Percentiles rank a stretch among this genome's conserved stretches.
Conservation (phyloP, 73 alveolate genomes). For the Stentor coeruleus region DNA sequence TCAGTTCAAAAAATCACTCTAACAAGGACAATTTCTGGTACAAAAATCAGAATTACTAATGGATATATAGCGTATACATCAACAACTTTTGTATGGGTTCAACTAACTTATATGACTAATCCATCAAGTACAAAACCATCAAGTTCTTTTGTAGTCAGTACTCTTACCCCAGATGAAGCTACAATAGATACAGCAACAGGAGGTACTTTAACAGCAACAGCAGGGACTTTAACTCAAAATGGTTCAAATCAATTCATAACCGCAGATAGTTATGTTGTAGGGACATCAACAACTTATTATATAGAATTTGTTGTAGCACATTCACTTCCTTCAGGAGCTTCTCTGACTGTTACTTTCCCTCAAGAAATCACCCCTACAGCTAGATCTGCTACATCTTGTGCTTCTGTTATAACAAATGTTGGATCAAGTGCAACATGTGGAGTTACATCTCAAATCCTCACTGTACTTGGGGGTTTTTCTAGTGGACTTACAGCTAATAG, state of each 20-base stretch:
- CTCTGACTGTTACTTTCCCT: slow-evolving; percentile 28
- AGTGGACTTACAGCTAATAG: slow-evolving; percentile 35
- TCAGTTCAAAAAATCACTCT: neutral
- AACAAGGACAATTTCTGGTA: neutral
- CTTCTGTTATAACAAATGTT: slow-evolving; percentile 22
- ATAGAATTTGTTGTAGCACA: slow-evolving; percentile 26
- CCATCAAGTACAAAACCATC: slow-evolving; percentile 13
- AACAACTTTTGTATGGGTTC: neutral
- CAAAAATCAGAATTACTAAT: neutral
- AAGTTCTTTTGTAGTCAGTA: neutral
- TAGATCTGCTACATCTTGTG: slow-evolving; percentile 28
- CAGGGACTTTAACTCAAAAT: neutral
- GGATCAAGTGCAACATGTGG: slow-evolving; percentile 24
- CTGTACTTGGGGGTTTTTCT: slow-evolving; percentile 34
- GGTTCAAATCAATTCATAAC: neutral
- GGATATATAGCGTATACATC: neutral
- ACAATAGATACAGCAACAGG: slow-evolving; percentile 1
- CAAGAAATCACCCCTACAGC: slow-evolving; percentile 30
- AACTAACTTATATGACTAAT: neutral
- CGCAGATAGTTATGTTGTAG: slow-evolving; percentile 14
- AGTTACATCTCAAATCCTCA: slow-evolving; percentile 28
- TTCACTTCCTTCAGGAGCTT: slow-evolving; percentile 29
- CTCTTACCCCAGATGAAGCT: neutral
- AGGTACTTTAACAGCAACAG: slow-evolving; percentile 20
- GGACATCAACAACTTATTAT: slow-evolving; percentile 26